Base-by-base conservation (phyloP, 371 early-diverging fungal species). In the Mortierella sp. region DNA sequence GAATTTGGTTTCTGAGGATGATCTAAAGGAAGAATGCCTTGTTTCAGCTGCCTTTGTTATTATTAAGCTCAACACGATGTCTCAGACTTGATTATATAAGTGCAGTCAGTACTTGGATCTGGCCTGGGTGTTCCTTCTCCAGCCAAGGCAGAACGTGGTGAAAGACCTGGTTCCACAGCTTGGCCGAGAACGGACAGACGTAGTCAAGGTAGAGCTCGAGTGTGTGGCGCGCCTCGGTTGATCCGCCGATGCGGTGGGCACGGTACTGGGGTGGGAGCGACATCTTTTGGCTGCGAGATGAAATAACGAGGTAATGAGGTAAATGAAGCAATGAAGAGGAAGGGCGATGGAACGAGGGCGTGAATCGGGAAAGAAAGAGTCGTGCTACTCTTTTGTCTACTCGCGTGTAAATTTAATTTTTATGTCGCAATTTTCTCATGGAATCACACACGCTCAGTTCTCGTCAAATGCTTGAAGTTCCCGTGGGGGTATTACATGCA, bases 1-100 rank as follows among this genome's bases (percentile, higher is more conserved):
- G 94, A 41, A 94, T 83, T 79, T 94, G 94, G 60, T 94, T 91
- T 26, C 93, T 84, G 66, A 93, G 86, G 24, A 92, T 81, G 19
- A 91, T 64, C 70, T 70, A 58, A n/a, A 50, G 15, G n/a, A n/a
- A n/a, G n/a, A n/a, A n/a, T n/a, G n/a, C n/a, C n/a, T n/a, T n/a
- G n/a, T n/a, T n/a, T n/a, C n/a, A n/a, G n/a, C n/a, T n/a, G n/a
- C n/a, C n/a, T n/a, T n/a, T n/a, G n/a, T n/a, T n/a, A n/a, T n/a
- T n/a, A n/a, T n/a, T n/a, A n/a, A n/a, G n/a, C n/a, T n/a, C n/a
- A n/a, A n/a, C n/a, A n/a, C n/a, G n/a, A n/a, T n/a, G n/a, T n/a
- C n/a, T n/a, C n/a, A n/a, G n/a, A n/a, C n/a, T n/a, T n/a, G n/a
- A n/a, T n/a, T n/a, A n/a, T n/a, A n/a, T n/a, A n/a, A n/a, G n/a